Evolutionary conservation across 352 stramenopile genomes (phyloP).

Genomic region (Globisporangium lucens): DNA sequence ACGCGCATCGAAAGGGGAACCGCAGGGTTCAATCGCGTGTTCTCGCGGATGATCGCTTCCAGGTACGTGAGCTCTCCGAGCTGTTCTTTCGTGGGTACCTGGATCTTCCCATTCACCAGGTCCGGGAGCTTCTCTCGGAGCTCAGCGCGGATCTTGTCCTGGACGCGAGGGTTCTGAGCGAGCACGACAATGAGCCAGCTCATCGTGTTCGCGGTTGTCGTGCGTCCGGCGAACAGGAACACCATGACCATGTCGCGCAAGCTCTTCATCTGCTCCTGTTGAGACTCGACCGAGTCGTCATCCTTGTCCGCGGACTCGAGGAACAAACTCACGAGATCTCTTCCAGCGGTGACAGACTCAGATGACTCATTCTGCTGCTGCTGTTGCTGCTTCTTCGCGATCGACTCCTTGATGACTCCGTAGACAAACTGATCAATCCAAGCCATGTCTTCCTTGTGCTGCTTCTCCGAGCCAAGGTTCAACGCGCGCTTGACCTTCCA

Average conservation of each 20-base stretch:
- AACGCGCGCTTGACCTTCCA: constrained; percentile 35
- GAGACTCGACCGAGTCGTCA: neutral
- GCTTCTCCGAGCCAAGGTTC: constrained; percentile 31
- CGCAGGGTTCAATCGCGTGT: constrained; percentile 55
- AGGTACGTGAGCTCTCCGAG: constrained; percentile 55
- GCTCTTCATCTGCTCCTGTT: constrained; percentile 26
- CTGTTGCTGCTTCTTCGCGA: neutral
- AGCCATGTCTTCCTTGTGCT: constrained; percentile 22
- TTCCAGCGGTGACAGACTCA: neutral
- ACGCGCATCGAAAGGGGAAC: constrained; percentile 31
- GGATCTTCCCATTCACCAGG: constrained; percentile 22
- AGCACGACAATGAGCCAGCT: constrained; percentile 78
- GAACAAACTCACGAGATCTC: constrained; percentile 12
- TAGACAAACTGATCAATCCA: constrained; percentile 6
- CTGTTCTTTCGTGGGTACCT: constrained; percentile 45
- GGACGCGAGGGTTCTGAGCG: constrained; percentile 50
- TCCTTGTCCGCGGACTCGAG: neutral
- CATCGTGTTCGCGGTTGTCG: constrained; percentile 75
- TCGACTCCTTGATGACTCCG: constrained; percentile 13
- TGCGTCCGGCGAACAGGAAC: constrained; percentile 67
- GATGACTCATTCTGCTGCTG: neutral
- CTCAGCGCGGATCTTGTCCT: constrained; percentile 44
- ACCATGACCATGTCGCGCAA: constrained; percentile 65
- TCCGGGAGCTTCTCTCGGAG: constrained; percentile 36
- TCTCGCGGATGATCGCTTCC: constrained; percentile 60